These are phyloP conservation scores for Sugiyamaella xylanicola DNA, from an alignment of 1,139 yeast species.

Conservation along the genomic window DNA sequence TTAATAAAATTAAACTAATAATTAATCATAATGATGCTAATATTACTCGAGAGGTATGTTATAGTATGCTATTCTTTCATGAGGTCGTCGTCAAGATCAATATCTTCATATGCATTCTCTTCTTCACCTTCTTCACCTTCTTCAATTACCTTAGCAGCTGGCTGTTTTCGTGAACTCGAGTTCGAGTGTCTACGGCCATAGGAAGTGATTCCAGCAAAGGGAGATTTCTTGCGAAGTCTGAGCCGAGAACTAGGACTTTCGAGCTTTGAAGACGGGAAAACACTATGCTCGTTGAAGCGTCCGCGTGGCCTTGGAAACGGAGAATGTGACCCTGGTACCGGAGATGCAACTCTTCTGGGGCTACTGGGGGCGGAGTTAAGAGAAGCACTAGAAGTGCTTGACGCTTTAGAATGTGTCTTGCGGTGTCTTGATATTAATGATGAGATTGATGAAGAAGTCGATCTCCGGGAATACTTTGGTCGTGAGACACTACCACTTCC, in stretches of 20 bases:
- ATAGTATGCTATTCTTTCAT: slow-evolving; percentile 5
- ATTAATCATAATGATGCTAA: not conserved
- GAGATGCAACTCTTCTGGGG: slow-evolving; percentile 23
- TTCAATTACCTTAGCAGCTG: slow-evolving; percentile 21
- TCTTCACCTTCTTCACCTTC: slow-evolving; percentile 27
- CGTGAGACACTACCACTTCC: slow-evolving; percentile 15
- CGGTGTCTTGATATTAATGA: slow-evolving; percentile 34
- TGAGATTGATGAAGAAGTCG: slow-evolving; percentile 42
- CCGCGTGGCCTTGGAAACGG: slow-evolving; percentile 24
- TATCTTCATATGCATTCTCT: slow-evolving; percentile 19
- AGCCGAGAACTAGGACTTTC: not conserved
- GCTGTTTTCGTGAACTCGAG: slow-evolving; percentile 15
- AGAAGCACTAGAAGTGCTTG: slow-evolving; percentile 40
- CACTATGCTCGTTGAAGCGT: slow-evolving; percentile 34
- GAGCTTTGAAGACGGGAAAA: slow-evolving; percentile 21
- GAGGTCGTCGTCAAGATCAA: slow-evolving; percentile 17
- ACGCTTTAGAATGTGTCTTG: slow-evolving; percentile 37
- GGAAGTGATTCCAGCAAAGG: slow-evolving; percentile 18
- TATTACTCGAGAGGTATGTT: not conserved
- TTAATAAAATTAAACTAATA: slow-evolving; percentile 15
- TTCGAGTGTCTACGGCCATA: slow-evolving; percentile 15
- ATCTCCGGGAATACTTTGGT: slow-evolving; percentile 35
- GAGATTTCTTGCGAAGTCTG: slow-evolving; percentile 17
- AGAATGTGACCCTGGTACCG: slow-evolving; percentile 20
- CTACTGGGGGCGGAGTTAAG: slow-evolving; percentile 32